Evolutionary conservation across 805 yeast species (phyloP), one percentile per base, ranked within the genome.

Genomic region (Sugiyamaella valdiviana): DNA sequence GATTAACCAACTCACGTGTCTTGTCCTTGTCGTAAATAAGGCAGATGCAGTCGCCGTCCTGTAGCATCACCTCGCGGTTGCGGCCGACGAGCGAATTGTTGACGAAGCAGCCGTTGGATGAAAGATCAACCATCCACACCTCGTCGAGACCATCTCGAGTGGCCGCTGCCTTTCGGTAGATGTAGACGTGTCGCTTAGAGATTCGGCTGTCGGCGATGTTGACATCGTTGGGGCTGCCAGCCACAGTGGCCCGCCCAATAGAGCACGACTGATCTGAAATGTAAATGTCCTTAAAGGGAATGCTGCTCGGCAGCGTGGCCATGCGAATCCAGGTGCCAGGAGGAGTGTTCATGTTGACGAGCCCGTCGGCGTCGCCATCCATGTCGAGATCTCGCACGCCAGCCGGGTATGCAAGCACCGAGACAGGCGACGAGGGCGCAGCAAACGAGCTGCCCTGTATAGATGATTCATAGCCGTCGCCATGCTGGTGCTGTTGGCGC

Each of bases 151-250:
- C 82, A 12, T 24, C 16, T 7, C 21, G 29, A 5, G 46, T 12
- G 10, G 16, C 39, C 39, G n/a, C 19, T 16, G 10, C 16, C 17
- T n/a, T 5, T 57, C 51, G 87, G 50, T 73, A 58, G 12, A 91
- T 70, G 24, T 80, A 68, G 63, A 96, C 89, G 65, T 93, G 98
- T 1, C 82, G 72, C 54, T 88, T 85, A 2, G 97, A 90, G 57
- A 91, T 75, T 41, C 96, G 68, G 56, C 76, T 83, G 56, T 90
- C 96, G 26, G 76, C 69, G 29, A 78, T 74, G 60, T 85, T 80
- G 51, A 85, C 77, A 2, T 73, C 77, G 26, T 56, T 54, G n/a
- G 40, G 23, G 6, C 50, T 39, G 14, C 36, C 77, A 19, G 77
- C 75, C 9, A 26, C 14, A 10, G 32, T 26, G n/a, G 32, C 32